Evolutionary conservation across 2,329 filamentous ascomycete genomes (phyloP).

Genomic region (Diplodia scrobiculata): DNA sequence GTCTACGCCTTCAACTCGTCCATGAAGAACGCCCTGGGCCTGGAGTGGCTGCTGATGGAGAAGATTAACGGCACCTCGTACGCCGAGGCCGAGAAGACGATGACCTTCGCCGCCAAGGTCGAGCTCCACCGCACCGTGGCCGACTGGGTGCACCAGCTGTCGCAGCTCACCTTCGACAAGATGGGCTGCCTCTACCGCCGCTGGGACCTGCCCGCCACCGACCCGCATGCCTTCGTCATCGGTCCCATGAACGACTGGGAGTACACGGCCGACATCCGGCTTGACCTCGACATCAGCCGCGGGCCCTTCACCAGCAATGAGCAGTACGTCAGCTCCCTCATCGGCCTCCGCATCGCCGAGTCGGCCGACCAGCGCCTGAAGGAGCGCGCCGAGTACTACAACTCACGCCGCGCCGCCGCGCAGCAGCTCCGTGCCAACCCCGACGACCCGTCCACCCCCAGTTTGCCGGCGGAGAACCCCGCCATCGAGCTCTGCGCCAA

Average conservation of each 20-base stretch:
- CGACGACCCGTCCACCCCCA: too few relatives aligned
- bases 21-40: conserved; percentile 33
- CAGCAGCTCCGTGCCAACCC: background rate
- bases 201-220: background rate
- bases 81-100: background rate
- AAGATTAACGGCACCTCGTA: conserved; percentile 29
- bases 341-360: background rate
- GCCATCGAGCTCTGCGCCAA: too few relatives aligned
- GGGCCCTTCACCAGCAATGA: background rate
- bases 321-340: background rate
- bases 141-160: conserved; percentile 28
- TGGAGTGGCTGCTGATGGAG: conserved; percentile 38
- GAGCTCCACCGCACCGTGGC: background rate
- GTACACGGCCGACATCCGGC: background rate
- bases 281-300: background rate
- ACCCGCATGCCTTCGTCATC: background rate
- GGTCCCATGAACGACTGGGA: background rate
- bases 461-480: too few relatives aligned
- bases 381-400: background rate
- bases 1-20: conserved; percentile 30
- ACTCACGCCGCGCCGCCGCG: too few relatives aligned
- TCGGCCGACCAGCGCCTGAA: background rate
- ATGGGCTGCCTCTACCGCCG: conserved; percentile 16
- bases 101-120: conserved; percentile 8
- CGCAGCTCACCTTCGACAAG: conserved; percentile 20